Evolutionary conservation across 2,329 filamentous ascomycete species (phyloP).

Genomic region (Neocucurbitaria cava): DNA sequence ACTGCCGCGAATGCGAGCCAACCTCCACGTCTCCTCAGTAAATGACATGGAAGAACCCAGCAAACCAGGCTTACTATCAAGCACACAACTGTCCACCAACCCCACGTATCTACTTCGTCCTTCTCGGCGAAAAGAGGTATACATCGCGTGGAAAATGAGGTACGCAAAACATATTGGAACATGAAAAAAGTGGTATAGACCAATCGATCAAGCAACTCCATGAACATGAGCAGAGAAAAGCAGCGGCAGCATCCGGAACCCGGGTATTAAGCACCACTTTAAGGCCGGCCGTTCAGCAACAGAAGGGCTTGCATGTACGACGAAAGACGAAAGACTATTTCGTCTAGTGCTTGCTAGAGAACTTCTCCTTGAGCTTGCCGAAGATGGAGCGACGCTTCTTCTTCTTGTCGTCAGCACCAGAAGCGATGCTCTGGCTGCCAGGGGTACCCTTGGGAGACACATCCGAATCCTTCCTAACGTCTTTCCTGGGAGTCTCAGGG

Average conservation of each 20-base stretch:
- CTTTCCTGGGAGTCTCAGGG: constrained; percentile 42
- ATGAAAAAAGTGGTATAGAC: constrained; percentile 46
- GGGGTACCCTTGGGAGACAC: constrained; percentile 48
- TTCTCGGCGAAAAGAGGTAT: constrained; percentile 10
- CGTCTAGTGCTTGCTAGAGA: constrained; percentile 42
- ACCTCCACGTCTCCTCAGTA: constrained; percentile 1
- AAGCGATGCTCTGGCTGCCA: constrained; percentile 45
- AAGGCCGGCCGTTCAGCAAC: constrained; percentile 14
- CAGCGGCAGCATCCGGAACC: constrained; percentile 22
- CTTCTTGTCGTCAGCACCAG: constrained; percentile 49
- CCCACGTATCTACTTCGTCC: constrained; percentile 10
- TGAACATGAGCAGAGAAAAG: constrained; percentile 36
- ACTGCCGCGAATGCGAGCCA: constrained; percentile 12
- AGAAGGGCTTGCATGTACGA: constrained; percentile 20
- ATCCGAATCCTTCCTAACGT: constrained; percentile 31
- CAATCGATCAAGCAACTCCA: constrained; percentile 43
- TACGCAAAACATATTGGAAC: constrained; percentile 29
- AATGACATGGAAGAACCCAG: constrained; percentile 8
- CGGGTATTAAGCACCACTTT: constrained; percentile 32
- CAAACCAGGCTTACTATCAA: constrained; percentile 13
- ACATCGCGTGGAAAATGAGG: constrained; percentile 18
- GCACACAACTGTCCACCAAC: constrained; percentile 1
- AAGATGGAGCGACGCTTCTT: constrained; percentile 58
- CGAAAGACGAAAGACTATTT: constrained; percentile 5
- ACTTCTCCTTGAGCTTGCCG: constrained; percentile 58